A percentile compares a stretch with the other conserved stretches of the same genome.
Evolutionary conservation across 805 yeast genomes (phyloP).

Genomic region (Candida rishiriensis): DNA sequence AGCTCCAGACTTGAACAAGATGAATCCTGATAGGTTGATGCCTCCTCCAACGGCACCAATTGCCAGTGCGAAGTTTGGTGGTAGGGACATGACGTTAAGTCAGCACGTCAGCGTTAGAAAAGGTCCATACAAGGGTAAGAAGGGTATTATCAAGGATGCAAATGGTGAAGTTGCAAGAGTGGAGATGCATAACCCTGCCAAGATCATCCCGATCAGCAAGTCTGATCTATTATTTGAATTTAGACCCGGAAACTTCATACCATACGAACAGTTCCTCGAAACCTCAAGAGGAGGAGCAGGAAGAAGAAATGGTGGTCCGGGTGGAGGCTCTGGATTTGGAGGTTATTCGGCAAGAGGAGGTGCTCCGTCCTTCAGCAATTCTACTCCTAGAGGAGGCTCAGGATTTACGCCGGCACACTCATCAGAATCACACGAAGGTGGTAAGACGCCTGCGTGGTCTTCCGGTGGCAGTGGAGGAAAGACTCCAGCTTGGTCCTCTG

Average conservation of each 20-base stretch:
- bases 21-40: conserved; percentile 73
- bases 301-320: conserved; percentile 13
- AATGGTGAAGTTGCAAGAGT: conserved; percentile 89
- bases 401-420: conserved; percentile 2
- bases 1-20: conserved; percentile 66
- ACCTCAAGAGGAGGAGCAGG: conserved; percentile 33
- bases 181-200: conserved; percentile 89
- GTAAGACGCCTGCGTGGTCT: conserved; percentile 34
- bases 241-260: conserved; percentile 64
- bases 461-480: conserved; percentile 25
- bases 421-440: conserved; percentile 17
- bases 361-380: neutral
- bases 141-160: conserved; percentile 90
- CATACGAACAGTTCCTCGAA: conserved; percentile 74
- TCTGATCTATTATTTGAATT: conserved; percentile 66
- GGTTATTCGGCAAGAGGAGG: conserved; percentile 25
- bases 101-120: conserved; percentile 81
- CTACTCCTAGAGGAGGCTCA: neutral
- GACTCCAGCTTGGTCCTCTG: conserved; percentile 35
- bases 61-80: conserved; percentile 50
- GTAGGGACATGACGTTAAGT: conserved; percentile 77
- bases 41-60: conserved; percentile 60
- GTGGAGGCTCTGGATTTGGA: conserved; percentile 15
- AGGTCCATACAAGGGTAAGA: conserved; percentile 93
- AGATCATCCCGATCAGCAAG: conserved; percentile 80